These are phyloP conservation scores for Vitis cinerea DNA, from an alignment of 164 flowering plant species.

Conservation along the genomic window DNA sequence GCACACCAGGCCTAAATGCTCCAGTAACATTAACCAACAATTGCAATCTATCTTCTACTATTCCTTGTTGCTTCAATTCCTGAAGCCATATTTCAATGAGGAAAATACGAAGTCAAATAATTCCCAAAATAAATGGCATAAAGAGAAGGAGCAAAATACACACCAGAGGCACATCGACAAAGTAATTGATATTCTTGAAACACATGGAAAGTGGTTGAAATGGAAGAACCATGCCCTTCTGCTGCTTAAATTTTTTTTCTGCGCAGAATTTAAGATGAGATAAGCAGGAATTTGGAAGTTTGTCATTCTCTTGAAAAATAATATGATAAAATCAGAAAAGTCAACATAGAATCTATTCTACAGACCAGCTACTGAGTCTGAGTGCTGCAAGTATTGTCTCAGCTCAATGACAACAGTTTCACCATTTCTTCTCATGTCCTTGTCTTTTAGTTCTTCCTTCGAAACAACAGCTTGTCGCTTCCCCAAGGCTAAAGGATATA, in stretches of 20 bases:
- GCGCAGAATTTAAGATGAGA: slow-evolving; percentile 12
- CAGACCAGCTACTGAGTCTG: slow-evolving; percentile 63
- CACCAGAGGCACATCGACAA: slow-evolving; percentile 87
- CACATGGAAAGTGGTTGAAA: slow-evolving; percentile 93
- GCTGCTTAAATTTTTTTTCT: slow-evolving; percentile 56
- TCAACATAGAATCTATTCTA: slow-evolving; percentile 1
- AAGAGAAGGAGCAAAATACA: slow-evolving; percentile 16
- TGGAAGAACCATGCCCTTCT: slow-evolving; percentile 96
- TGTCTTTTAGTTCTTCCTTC: slow-evolving; percentile 64
- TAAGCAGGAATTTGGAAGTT: not conserved
- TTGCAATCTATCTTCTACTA: slow-evolving; percentile 76
- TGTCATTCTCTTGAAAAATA: not conserved
- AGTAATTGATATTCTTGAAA: slow-evolving; percentile 88
- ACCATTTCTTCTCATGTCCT: slow-evolving; percentile 52
- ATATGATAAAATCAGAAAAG: not conserved
- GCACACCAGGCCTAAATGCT: slow-evolving; percentile 94
- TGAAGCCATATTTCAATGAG: slow-evolving; percentile 29
- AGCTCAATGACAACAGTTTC: slow-evolving; percentile 59
- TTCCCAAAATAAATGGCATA: not conserved
- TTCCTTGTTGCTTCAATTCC: slow-evolving; percentile 94
- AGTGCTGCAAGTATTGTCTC: slow-evolving; percentile 60
- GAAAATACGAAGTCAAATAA: slow-evolving; percentile 1
- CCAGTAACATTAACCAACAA: slow-evolving; percentile 85
- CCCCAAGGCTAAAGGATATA: slow-evolving; percentile 61
- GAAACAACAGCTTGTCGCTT: slow-evolving; percentile 81